Conservation (phyloP, 805 yeast genomes). For the Saturnispora halmiae region DNA sequence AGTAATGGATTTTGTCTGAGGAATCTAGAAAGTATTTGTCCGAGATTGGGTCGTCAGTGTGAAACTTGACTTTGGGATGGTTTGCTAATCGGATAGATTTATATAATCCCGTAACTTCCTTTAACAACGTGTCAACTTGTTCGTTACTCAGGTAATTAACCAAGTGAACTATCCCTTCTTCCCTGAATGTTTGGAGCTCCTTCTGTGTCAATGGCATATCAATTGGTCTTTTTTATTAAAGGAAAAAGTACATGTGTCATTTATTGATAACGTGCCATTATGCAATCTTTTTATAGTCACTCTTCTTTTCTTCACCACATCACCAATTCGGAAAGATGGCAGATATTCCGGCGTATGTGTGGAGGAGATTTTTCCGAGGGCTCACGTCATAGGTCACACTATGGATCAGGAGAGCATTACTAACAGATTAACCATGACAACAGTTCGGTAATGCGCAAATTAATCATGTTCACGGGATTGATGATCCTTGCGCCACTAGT, state of each 20-base stretch:
- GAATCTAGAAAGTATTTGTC: slow-evolving; percentile 64
- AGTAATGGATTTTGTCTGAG: slow-evolving; percentile 57
- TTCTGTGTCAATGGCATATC: slow-evolving; percentile 33
- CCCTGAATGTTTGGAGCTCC: slow-evolving; percentile 42
- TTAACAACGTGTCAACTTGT: slow-evolving; percentile 34
- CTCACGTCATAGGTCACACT: background rate
- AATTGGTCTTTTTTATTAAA: background rate
- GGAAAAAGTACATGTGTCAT: background rate
- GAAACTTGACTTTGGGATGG: slow-evolving; percentile 66
- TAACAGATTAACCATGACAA: slow-evolving; percentile 1
- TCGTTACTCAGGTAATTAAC: slow-evolving; percentile 41
- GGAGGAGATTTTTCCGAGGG: background rate
- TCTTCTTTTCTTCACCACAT: background rate
- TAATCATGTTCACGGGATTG: slow-evolving; percentile 64
- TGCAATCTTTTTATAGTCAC: no score
- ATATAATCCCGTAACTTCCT: slow-evolving; percentile 38
- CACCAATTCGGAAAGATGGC: slow-evolving; percentile 20
- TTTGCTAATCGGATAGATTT: slow-evolving; percentile 38
- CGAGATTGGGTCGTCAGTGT: slow-evolving; percentile 53
- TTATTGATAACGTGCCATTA: no score
- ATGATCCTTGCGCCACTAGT: slow-evolving; percentile 63
- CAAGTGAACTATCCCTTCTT: slow-evolving; percentile 55
- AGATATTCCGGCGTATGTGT: slow-evolving; percentile 30
- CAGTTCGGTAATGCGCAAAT: slow-evolving; percentile 57
- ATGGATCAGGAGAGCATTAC: no score